A percentile compares a stretch with the other conserved stretches of the same genome.
These are phyloP conservation scores for Eragrostis curvula DNA, from an alignment of 176 grass and related monocot genomes.

Conservation along the genomic window DNA sequence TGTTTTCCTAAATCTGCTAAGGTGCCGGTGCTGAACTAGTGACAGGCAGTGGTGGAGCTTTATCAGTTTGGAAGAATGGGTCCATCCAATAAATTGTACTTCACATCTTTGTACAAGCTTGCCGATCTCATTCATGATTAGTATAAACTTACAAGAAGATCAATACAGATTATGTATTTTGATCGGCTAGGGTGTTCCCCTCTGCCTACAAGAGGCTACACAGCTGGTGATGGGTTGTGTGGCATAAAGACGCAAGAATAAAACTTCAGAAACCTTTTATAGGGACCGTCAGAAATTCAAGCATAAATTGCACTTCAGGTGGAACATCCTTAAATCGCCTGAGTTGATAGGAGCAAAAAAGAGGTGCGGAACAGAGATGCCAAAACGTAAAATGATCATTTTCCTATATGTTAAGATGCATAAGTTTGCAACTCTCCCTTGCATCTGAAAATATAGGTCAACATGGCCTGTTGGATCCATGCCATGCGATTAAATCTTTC, in stretches of 20 bases:
- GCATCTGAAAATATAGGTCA: too few relatives aligned
- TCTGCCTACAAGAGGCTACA: background rate
- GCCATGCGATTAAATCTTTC: too few relatives aligned
- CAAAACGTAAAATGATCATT: background rate
- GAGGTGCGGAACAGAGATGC: background rate
- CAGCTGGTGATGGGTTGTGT: background rate
- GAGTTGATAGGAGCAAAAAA: background rate
- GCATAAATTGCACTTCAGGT: too few relatives aligned
- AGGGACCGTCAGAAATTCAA: too few relatives aligned
- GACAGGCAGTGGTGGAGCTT: background rate
- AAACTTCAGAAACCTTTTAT: constrained; percentile 9
- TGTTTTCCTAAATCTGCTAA: background rate
- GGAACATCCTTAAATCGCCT: too few relatives aligned
- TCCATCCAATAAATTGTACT: background rate
- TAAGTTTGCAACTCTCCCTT: background rate
- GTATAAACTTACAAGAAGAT: background rate
- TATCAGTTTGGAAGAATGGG: background rate
- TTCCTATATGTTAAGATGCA: background rate
- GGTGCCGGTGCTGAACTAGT: background rate
- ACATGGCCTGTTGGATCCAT: too few relatives aligned
- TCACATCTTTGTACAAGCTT: background rate
- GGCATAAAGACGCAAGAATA: background rate
- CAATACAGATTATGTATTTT: background rate
- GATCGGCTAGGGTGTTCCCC: background rate
- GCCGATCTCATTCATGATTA: background rate